These are phyloP conservation scores for Lasiodiplodia sp. DNA, from an alignment of 2,329 filamentous ascomycete species.

Conservation along the genomic window DNA sequence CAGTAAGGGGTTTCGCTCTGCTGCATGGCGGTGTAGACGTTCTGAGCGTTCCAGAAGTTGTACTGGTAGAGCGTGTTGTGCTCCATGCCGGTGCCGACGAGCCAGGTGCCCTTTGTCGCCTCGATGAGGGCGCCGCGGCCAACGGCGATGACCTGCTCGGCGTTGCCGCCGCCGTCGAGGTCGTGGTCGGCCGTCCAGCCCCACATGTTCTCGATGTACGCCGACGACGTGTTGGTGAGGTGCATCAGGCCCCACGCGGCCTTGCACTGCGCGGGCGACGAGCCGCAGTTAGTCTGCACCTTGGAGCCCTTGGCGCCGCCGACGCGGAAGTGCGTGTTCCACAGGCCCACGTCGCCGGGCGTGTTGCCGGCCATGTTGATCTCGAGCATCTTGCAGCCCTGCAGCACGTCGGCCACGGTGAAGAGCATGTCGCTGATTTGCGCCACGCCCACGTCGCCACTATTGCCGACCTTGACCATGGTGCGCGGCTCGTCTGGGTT, in stretches of 20 bases:
- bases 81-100: conserved; percentile 61
- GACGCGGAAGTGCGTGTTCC: conserved; percentile 45
- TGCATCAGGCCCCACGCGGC: conserved; percentile 54
- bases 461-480: conserved; percentile 34
- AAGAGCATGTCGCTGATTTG: conserved; percentile 37
- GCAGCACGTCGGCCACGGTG: conserved; percentile 30
- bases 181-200: conserved; percentile 64
- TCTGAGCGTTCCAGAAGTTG: conserved; percentile 57
- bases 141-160: conserved; percentile 52
- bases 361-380: conserved; percentile 54
- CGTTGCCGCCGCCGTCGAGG: conserved; percentile 43
- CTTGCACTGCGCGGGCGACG: conserved; percentile 40
- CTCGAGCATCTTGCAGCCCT: conserved; percentile 45
- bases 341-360: conserved; percentile 57
- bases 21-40: conserved; percentile 59
- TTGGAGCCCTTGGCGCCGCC: conserved; percentile 45
- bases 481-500: conserved; percentile 32
- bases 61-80: conserved; percentile 63
- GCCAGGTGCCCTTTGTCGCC: conserved; percentile 59
- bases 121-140: conserved; percentile 59
- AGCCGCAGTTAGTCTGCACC: conserved; percentile 39
- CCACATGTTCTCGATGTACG: conserved; percentile 64
- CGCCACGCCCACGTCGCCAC: conserved; percentile 34
- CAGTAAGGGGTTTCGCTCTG: conserved; percentile 64
- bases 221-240: conserved; percentile 53